Conservation (phyloP, 1,284 basidiomycete genomes). For the Gomphus bonarii region DNA sequence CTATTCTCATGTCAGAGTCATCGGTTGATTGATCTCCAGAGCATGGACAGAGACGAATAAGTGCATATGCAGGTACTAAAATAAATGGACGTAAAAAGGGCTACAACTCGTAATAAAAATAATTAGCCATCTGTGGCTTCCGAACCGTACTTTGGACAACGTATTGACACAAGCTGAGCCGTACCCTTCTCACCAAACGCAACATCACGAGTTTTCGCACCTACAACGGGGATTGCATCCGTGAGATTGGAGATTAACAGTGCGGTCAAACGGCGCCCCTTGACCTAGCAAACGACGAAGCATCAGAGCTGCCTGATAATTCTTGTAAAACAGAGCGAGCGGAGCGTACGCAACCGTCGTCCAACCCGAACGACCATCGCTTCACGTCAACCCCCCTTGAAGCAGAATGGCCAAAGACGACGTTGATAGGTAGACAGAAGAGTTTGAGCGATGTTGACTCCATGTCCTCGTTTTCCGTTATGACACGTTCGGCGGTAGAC, state of each 20-base stretch:
- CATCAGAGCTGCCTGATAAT: not conserved
- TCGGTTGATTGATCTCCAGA: not conserved
- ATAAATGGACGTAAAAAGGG: not conserved
- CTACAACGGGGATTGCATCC: constrained; percentile 13
- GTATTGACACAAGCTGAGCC: not conserved
- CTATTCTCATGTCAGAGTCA: not conserved
- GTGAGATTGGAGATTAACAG: constrained; percentile 15
- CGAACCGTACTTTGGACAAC: not conserved
- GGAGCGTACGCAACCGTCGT: constrained; percentile 83
- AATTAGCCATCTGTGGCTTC: not conserved
- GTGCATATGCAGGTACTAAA: not conserved
- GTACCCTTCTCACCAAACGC: not conserved
- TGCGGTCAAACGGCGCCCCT: constrained; percentile 15
- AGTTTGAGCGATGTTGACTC: constrained; percentile 22
- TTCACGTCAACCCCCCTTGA: constrained; percentile 66
- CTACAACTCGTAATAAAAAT: not conserved
- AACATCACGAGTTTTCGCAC: constrained; percentile 3
- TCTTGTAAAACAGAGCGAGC: no score
- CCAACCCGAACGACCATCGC: constrained; percentile 71
- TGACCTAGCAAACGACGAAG: constrained; percentile 1
- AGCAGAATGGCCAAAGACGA: constrained; percentile 81
- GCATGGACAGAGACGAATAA: not conserved
- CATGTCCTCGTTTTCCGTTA: constrained; percentile 7
- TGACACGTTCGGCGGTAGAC: constrained; percentile 1
- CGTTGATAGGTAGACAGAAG: constrained; percentile 63